A percentile compares a stretch with the other conserved stretches of the same genome.
Evolutionary conservation across 257 asterid species (phyloP).

Genomic region (Sherardia arvensis): DNA sequence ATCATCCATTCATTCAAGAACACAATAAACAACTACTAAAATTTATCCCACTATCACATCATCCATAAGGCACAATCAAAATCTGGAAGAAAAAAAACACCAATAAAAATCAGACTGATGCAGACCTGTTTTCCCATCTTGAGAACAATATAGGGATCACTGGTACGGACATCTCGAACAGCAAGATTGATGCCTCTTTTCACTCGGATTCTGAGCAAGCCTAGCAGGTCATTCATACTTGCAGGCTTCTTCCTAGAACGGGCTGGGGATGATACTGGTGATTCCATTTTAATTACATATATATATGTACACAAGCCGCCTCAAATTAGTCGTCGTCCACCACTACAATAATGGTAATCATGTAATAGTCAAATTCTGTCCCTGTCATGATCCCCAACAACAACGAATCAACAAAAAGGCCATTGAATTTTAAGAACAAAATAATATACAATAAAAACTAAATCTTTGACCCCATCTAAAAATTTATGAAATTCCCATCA

Average conservation of each 20-base stretch:
- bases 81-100: not conserved
- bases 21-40: not conserved
- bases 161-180: constrained; percentile 73
- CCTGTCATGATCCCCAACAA: not conserved
- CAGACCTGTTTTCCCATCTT: constrained; percentile 35
- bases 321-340: not conserved
- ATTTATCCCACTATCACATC: not conserved
- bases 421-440: too few species aligned
- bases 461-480: not conserved
- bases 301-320: constrained; percentile 9
- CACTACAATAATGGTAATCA: not conserved
- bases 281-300: constrained; percentile 13
- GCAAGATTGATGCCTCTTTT: constrained; percentile 78
- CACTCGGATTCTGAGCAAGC: constrained; percentile 60
- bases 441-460: too few species aligned
- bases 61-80: not conserved
- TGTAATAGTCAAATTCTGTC: constrained; percentile 8
- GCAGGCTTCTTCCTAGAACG: not conserved
- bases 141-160: constrained; percentile 49
- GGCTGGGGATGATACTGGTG: constrained; percentile 11
- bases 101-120: not conserved
- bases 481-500: too few species aligned
- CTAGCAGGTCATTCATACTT: constrained; percentile 48
- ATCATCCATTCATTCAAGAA: not conserved
- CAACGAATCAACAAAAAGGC: not conserved